Conservation (phyloP, 148 eudicot species). For the Suaeda aralocaspica region DNA sequence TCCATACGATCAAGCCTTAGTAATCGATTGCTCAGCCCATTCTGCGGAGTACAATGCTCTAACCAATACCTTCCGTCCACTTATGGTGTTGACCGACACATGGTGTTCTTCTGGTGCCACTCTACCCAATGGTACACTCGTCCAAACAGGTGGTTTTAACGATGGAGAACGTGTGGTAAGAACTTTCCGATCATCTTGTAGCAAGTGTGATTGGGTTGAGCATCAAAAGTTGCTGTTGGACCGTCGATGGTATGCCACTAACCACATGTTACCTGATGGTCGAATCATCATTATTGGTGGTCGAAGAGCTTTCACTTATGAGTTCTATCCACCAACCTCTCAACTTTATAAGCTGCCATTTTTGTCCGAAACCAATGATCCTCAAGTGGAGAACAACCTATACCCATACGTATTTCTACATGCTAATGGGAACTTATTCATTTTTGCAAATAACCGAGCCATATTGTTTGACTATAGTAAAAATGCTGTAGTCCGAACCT, state of each 20-base stretch:
- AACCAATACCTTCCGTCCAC: conserved; percentile 52
- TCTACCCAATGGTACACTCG: conserved; percentile 46
- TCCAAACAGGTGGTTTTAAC: conserved; percentile 69
- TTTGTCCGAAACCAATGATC: conserved; percentile 41
- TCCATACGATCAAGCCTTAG: conserved; percentile 24
- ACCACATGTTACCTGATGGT: conserved; percentile 64
- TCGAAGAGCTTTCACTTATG: conserved; percentile 44
- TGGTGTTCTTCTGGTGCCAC: conserved; percentile 83
- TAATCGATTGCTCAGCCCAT: conserved; percentile 55
- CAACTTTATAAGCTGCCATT: conserved; percentile 34
- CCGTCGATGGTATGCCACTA: conserved; percentile 27
- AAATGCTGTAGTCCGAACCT: conserved; percentile 35
- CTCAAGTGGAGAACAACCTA: conserved; percentile 46
- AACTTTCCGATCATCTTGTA: conserved; percentile 30
- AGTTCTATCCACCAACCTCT: conserved; percentile 44
- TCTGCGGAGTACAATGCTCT: conserved; percentile 57
- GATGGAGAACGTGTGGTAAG: conserved; percentile 60
- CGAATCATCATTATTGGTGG: conserved; percentile 65
- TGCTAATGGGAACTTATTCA: conserved; percentile 62
- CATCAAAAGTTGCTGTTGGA: conserved; percentile 5
- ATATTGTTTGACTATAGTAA: conserved; percentile 51
- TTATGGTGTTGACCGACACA: conserved; percentile 50
- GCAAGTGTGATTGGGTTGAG: conserved; percentile 64
- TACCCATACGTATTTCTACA: conserved; percentile 69
- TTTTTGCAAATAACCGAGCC: conserved; percentile 74